phyloP scores from a whole-genome alignment of 2,329 filamentous ascomycete species.

The Ophiostoma fasciatum region DNA sequence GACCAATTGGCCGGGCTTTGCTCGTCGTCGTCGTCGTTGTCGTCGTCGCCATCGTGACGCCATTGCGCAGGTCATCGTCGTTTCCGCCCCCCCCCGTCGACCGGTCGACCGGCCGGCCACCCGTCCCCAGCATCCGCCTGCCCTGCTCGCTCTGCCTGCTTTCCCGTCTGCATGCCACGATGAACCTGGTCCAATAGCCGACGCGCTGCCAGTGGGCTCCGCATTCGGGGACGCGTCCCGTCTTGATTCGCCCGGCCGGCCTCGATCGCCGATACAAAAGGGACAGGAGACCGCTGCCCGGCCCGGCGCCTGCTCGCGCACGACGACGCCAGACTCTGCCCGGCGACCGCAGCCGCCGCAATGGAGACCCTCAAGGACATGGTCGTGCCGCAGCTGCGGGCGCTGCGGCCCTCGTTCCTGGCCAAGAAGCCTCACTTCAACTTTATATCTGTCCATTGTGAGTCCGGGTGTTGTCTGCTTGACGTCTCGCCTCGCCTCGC shows the following conservation, averaged over 20 bases:
- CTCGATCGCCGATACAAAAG: conserved; percentile 1
- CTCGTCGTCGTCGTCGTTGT: too few species aligned
- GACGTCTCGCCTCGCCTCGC: not conserved
- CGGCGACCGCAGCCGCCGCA: too few species aligned
- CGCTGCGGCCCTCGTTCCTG: conserved; percentile 40
- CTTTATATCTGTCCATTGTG: conserved; percentile 71
- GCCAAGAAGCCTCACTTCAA: conserved; percentile 55
- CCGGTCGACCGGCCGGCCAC: too few species aligned
- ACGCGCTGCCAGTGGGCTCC: conserved; percentile 6
- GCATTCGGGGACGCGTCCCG: not conserved
- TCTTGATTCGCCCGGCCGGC: not conserved
- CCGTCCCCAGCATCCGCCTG: too few species aligned
- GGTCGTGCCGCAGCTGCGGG: conserved; percentile 28
- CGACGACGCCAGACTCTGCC: too few species aligned
- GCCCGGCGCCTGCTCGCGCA: too few species aligned
- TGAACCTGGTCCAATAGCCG: conserved; percentile 3
- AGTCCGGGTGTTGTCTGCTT: conserved; percentile 17
- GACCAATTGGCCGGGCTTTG: too few species aligned
- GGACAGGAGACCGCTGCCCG: too few species aligned
- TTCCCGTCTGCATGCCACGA: not conserved
- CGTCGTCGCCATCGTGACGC: too few species aligned
- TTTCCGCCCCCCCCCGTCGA: too few species aligned
- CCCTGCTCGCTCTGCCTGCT: too few species aligned
- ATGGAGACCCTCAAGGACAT: conserved; percentile 10
- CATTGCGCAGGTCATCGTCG: too few species aligned